These are phyloP conservation scores for Fonsecaea multimorphosa DNA, from an alignment of 2,329 filamentous ascomycete species.

Conservation along the genomic window DNA sequence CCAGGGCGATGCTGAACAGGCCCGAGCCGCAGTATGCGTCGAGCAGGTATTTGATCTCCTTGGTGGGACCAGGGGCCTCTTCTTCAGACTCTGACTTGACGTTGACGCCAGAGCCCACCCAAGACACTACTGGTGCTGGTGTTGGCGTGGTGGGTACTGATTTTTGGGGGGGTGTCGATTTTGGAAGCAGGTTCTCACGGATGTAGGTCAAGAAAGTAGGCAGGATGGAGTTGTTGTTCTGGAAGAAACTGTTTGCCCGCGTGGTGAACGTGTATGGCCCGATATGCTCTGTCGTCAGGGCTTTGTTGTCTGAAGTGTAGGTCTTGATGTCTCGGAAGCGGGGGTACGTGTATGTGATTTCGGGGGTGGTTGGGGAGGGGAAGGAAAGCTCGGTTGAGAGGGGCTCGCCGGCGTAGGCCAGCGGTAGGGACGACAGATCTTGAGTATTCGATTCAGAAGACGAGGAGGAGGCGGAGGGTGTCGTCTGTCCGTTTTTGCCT, in stretches of 20 bases:
- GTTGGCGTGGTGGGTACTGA: constrained; percentile 33
- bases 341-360: constrained; percentile 63
- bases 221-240: constrained; percentile 99
- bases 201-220: constrained; percentile 85
- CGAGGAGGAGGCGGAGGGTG: constrained; percentile 35
- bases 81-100: no score
- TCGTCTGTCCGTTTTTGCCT: background rate
- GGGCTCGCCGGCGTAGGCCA: constrained; percentile 1
- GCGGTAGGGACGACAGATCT: constrained; percentile 19
- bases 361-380: constrained; percentile 49
- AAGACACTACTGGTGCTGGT: constrained; percentile 38
- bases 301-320: constrained; percentile 86
- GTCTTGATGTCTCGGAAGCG: constrained; percentile 77
- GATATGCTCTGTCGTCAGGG: constrained; percentile 84
- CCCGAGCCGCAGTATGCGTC: constrained; percentile 98
- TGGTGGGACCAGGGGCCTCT: background rate
- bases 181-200: constrained; percentile 73
- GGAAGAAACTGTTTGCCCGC: constrained; percentile 93
- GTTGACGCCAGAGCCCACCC: background rate
- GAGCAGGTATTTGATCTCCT: constrained; percentile 79
- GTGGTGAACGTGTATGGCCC: constrained; percentile 85
- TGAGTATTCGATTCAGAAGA: constrained; percentile 36
- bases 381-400: constrained; percentile 3
- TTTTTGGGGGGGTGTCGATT: constrained; percentile 38
- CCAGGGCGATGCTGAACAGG: constrained; percentile 94